Conservation (phyloP, 2,329 filamentous ascomycete genomes). For the Alternaria dauci region DNA sequence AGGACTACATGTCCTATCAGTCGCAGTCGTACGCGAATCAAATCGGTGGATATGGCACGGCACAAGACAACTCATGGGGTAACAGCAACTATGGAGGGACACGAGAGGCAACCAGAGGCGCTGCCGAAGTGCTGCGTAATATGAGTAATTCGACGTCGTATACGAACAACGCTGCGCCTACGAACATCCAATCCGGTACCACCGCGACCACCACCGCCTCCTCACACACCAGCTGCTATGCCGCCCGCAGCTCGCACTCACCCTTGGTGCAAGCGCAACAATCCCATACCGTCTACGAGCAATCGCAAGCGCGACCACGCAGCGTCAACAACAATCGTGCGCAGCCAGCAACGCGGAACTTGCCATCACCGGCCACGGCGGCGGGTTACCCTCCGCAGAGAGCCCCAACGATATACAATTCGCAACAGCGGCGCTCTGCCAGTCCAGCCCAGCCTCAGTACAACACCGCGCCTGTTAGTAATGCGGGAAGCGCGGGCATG, state of each 20-base stretch:
- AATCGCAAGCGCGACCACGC: slow-evolving; percentile 36
- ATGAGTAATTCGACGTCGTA: slow-evolving; percentile 44
- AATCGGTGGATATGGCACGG: slow-evolving; percentile 28
- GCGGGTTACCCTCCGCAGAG: slow-evolving; percentile 40
- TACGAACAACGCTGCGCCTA: slow-evolving; percentile 23
- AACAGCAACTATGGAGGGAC: slow-evolving; percentile 35
- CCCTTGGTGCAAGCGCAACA: slow-evolving; percentile 31
- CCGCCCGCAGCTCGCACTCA: slow-evolving; percentile 21
- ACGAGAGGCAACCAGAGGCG: slow-evolving; percentile 38
- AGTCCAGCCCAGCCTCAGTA: slow-evolving; percentile 43
- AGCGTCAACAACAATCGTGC: slow-evolving; percentile 39
- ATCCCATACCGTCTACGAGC: slow-evolving; percentile 30
- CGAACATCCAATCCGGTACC: slow-evolving; percentile 32
- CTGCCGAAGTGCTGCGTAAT: slow-evolving; percentile 45
- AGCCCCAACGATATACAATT: slow-evolving; percentile 31
- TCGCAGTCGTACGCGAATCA: slow-evolving; percentile 32
- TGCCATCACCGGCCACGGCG: slow-evolving; percentile 35
- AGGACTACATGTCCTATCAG: slow-evolving; percentile 42
- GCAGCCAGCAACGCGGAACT: slow-evolving; percentile 27
- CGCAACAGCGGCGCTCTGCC: slow-evolving; percentile 39
- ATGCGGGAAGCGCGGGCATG: slow-evolving; percentile 20
- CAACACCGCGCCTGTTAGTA: slow-evolving; percentile 15
- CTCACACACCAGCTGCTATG: slow-evolving; percentile 29
- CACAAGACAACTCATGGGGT: slow-evolving; percentile 35
- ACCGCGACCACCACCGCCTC: slow-evolving; percentile 31